Evolutionary conservation across 2,329 filamentous ascomycete species (phyloP).

Genomic region (Cytospora schulzeri): DNA sequence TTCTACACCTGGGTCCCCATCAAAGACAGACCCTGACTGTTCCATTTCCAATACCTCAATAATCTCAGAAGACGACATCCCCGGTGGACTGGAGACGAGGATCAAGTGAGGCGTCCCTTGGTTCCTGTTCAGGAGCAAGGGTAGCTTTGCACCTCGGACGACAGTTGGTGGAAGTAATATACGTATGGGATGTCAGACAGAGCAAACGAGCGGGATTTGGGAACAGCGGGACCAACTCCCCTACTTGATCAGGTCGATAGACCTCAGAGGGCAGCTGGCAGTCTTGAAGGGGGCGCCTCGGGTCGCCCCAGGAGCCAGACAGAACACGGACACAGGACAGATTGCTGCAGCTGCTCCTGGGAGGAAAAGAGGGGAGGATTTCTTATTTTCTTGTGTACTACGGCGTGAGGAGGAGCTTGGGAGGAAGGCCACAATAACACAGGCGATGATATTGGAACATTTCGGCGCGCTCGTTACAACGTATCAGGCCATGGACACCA

Average conservation of each 20-base stretch:
- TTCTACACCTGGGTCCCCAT: slow-evolving; percentile 9
- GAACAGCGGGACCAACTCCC: slow-evolving; percentile 15
- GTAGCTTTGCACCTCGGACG: background rate
- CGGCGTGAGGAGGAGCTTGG: slow-evolving; percentile 21
- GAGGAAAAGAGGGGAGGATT: slow-evolving; percentile 6
- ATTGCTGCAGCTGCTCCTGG: slow-evolving; percentile 17
- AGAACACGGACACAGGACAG: slow-evolving; percentile 18
- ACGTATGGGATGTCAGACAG: background rate
- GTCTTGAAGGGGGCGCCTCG: background rate
- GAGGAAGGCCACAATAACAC: slow-evolving; percentile 7
- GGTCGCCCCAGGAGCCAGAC: slow-evolving; percentile 9
- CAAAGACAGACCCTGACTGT: background rate
- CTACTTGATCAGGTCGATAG: slow-evolving; percentile 4
- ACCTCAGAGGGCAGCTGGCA: slow-evolving; percentile 9
- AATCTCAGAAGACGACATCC: background rate
- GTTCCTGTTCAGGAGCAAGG: background rate
- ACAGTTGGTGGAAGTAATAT: slow-evolving; percentile 18
- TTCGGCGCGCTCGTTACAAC: slow-evolving; percentile 22
- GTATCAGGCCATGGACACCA: slow-evolving; percentile 6
- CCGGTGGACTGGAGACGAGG: background rate
- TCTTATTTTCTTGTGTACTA: slow-evolving; percentile 25
- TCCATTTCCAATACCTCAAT: slow-evolving; percentile 7
- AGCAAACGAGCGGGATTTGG: slow-evolving; percentile 8
- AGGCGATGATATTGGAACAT: slow-evolving; percentile 20
- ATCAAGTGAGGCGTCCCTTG: background rate